Evolutionary conservation across 73 alveolate species (phyloP).

Genomic region (Stentor coeruleus): DNA sequence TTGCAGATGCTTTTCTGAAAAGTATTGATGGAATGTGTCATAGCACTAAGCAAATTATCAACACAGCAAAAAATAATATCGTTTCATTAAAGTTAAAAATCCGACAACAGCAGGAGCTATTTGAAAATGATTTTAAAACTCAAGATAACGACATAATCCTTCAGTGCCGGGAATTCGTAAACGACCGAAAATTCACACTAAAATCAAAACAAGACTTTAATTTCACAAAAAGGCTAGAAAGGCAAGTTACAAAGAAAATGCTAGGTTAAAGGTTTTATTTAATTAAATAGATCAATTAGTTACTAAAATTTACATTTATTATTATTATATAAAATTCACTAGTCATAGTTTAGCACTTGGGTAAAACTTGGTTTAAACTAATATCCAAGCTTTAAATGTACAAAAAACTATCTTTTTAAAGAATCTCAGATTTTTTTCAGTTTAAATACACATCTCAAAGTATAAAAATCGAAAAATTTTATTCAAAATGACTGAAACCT

Average conservation of each 20-base stretch:
- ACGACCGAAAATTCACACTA: neutral
- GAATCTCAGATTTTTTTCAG: too few species aligned
- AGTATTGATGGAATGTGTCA: neutral
- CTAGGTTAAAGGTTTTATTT: too few species aligned
- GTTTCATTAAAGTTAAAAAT: neutral
- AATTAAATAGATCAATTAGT: too few species aligned
- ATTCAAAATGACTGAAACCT: too few species aligned
- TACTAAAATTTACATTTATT: too few species aligned
- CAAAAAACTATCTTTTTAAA: too few species aligned
- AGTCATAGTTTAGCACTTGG: too few species aligned
- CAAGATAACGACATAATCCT: neutral
- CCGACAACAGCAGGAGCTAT: neutral
- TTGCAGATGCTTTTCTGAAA: neutral
- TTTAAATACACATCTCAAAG: too few species aligned
- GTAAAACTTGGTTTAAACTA: too few species aligned
- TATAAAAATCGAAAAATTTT: too few species aligned
- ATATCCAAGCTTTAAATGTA: too few species aligned
- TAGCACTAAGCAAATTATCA: neutral
- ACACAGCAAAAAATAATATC: neutral
- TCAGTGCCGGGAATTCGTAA: neutral
- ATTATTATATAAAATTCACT: too few species aligned
- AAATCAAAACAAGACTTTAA: neutral
- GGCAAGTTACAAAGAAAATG: neutral
- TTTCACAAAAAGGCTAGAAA: neutral
- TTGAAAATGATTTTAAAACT: neutral